Conservation (phyloP, 306 rosid species). For the Glycine tomentella region DNA sequence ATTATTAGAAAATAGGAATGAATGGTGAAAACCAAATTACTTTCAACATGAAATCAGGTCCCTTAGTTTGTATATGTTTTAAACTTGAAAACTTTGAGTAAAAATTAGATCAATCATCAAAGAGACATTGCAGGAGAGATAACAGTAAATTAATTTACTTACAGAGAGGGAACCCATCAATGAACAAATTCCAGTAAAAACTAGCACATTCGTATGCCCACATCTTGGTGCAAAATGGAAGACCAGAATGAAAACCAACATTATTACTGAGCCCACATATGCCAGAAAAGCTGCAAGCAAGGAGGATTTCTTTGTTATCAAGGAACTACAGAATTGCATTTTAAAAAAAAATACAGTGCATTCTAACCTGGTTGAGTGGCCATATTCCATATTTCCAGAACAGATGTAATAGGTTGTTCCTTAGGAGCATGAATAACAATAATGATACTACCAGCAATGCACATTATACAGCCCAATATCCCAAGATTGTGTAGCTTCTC, state of each 20-base stretch:
- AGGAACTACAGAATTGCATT: conserved; percentile 21
- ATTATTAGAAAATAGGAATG: not conserved
- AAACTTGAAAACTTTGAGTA: conserved; percentile 16
- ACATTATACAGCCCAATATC: conserved; percentile 82
- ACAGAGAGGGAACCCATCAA: conserved; percentile 95
- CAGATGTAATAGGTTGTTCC: conserved; percentile 73
- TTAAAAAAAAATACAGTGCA: not conserved
- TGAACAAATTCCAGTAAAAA: conserved; percentile 85
- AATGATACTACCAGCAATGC: conserved; percentile 77
- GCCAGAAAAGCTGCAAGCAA: conserved; percentile 74
- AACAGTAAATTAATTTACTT: conserved; percentile 36
- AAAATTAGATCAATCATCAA: conserved; percentile 13
- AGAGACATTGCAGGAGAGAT: conserved; percentile 29
- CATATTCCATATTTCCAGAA: conserved; percentile 79
- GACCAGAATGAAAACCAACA: conserved; percentile 74
- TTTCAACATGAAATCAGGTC: conserved; percentile 31
- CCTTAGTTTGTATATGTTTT: not conserved
- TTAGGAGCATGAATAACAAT: conserved; percentile 82
- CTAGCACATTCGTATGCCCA: conserved; percentile 80
- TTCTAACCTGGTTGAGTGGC: conserved; percentile 90
- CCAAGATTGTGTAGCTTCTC: conserved; percentile 80
- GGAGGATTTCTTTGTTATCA: conserved; percentile 29
- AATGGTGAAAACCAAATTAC: conserved; percentile 11
- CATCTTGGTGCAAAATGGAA: conserved; percentile 79
- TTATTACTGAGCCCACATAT: conserved; percentile 70